phyloP scores from a whole-genome alignment of 1,284 basidiomycete genomes.

The Golubevia sp. region DNA sequence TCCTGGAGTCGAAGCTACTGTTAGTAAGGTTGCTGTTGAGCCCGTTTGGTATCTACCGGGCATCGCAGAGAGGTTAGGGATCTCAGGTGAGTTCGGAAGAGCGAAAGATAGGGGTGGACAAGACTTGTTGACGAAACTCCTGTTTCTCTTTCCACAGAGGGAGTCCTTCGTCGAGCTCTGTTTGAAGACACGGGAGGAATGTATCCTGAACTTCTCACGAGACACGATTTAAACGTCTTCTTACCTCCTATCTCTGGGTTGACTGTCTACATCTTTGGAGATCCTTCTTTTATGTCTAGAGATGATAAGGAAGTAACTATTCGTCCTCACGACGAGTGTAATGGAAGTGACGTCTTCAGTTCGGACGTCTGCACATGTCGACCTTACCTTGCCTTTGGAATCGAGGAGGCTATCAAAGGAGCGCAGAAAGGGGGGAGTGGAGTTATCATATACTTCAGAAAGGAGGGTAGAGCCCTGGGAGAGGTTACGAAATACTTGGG shows the following conservation, averaged over 20 bases:
- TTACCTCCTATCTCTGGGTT: conserved; percentile 89
- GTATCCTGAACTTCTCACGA: conserved; percentile 93
- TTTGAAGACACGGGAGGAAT: conserved; percentile 93
- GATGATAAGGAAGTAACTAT: conserved; percentile 83
- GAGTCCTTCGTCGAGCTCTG: conserved; percentile 78
- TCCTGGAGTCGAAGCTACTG: conserved; percentile 81
- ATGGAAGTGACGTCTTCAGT: conserved; percentile 63
- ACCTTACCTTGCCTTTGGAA: conserved; percentile 90
- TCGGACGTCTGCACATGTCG: conserved; percentile 72
- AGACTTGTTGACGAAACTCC: no score
- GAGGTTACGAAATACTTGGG: conserved; percentile 68
- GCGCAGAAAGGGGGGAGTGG: conserved; percentile 89
- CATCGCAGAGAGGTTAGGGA: conserved; percentile 64
- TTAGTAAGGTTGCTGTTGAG: conserved; percentile 71
- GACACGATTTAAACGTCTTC: conserved; percentile 93
- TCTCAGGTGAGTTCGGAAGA: no score
- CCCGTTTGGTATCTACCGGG: conserved; percentile 93
- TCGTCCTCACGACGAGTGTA: conserved; percentile 91
- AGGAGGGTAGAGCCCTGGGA: conserved; percentile 87
- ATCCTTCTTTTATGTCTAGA: conserved; percentile 77
- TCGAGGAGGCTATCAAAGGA: conserved; percentile 85
- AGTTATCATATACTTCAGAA: conserved; percentile 90
- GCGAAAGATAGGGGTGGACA: no score
- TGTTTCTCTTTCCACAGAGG: no score
- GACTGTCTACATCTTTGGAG: conserved; percentile 92